Percentiles rank a stretch among this genome's conserved stretches.
Evolutionary conservation across 106 monocot genomes (phyloP).

Genomic region (Dioscorea dumetorum): DNA sequence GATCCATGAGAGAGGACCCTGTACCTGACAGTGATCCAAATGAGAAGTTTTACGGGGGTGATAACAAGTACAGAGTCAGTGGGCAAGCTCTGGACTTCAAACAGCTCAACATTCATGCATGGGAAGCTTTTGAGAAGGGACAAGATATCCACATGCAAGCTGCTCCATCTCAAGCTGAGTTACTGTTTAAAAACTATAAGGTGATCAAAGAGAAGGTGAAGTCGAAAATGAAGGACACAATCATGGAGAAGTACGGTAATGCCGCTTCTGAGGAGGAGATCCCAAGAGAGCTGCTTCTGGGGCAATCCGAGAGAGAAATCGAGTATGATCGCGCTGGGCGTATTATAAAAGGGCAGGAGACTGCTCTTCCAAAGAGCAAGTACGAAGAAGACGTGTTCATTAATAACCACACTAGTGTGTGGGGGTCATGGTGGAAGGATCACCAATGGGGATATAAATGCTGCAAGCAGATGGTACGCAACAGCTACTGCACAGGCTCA

Average conservation of each 20-base stretch:
- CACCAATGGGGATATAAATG: constrained; percentile 93
- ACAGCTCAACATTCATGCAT: constrained; percentile 84
- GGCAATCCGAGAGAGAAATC: constrained; percentile 86
- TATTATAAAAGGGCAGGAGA: constrained; percentile 91
- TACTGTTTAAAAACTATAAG: constrained; percentile 74
- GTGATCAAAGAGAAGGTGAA: constrained; percentile 79
- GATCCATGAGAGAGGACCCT: constrained; percentile 99
- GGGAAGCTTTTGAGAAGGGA: constrained; percentile 97
- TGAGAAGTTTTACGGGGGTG: constrained; percentile 91
- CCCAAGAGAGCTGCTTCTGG: constrained; percentile 86
- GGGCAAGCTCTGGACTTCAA: constrained; percentile 96
- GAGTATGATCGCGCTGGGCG: constrained; percentile 95
- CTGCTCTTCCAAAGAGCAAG: constrained; percentile 75
- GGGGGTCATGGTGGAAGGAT: constrained; percentile 99
- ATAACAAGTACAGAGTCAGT: constrained; percentile 83
- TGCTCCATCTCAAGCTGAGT: constrained; percentile 95
- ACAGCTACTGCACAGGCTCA: constrained; percentile 90
- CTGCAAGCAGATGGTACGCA: constrained; percentile 73
- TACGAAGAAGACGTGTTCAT: constrained; percentile 88
- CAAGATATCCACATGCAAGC: constrained; percentile 99
- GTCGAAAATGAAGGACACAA: constrained; percentile 59
- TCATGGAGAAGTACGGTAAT: constrained; percentile 96
- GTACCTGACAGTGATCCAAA: constrained; percentile 88
- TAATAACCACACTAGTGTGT: constrained; percentile 86
- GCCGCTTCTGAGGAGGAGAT: constrained; percentile 74